Evolutionary conservation across 345 rosid genomes (phyloP).

Genomic region (Salix dunnii): DNA sequence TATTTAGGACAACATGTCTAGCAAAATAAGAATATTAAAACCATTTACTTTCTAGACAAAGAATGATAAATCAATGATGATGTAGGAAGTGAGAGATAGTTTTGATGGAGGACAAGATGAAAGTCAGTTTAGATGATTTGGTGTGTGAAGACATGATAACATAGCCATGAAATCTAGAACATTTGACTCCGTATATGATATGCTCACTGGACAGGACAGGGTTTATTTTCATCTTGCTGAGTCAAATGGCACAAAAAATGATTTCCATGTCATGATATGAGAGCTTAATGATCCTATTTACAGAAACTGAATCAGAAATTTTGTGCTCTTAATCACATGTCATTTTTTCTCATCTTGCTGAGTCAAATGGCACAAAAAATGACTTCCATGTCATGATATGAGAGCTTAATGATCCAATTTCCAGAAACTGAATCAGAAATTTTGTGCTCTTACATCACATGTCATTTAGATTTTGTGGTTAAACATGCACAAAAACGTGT

Average conservation of each 20-base stretch:
- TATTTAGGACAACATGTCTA: not conserved
- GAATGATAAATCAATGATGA: not conserved
- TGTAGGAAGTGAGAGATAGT: not conserved
- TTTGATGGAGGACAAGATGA: not conserved
- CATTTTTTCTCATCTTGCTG: not conserved
- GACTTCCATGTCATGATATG: not conserved
- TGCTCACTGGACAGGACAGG: not conserved
- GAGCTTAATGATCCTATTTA: not conserved
- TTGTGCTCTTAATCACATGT: too few species aligned
- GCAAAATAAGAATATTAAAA: not conserved
- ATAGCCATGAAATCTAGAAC: not conserved
- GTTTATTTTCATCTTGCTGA: not conserved
- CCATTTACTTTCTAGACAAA: not conserved
- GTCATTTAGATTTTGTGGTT: not conserved
- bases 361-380: not conserved
- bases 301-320: not conserved
- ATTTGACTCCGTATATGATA: not conserved
- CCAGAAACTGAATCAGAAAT: not conserved
- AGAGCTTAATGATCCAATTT: not conserved
- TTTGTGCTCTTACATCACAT: not conserved
- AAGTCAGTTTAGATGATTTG: not conserved
- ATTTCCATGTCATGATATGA: not conserved
- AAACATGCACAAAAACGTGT: not conserved
- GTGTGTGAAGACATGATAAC: not conserved
- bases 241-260: not conserved